These are phyloP conservation scores for Xenosphaeropsis pyriputrescens DNA, from an alignment of 2,329 filamentous ascomycete species.

Conservation along the genomic window DNA sequence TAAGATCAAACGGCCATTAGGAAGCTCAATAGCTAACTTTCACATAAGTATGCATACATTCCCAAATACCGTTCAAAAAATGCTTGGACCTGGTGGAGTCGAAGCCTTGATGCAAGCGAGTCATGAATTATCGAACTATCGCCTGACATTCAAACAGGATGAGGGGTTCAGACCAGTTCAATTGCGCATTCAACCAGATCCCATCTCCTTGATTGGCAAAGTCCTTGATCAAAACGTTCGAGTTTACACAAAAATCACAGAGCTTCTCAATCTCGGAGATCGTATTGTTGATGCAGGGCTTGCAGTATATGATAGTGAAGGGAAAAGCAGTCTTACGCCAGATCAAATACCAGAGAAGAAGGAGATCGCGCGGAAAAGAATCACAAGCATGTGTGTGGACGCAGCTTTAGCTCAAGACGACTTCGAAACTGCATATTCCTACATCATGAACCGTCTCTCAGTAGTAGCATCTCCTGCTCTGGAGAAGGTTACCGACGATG, in stretches of 20 bases:
- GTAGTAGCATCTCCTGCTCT: constrained; percentile 17
- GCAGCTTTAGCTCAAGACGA: constrained; percentile 62
- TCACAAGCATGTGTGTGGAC: constrained; percentile 70
- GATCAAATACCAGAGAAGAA: constrained; percentile 14
- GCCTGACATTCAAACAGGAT: constrained; percentile 63
- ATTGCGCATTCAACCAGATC: constrained; percentile 63
- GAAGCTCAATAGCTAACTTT: not conserved
- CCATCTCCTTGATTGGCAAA: constrained; percentile 56
- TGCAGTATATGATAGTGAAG: constrained; percentile 10
- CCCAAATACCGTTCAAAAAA: constrained; percentile 36
- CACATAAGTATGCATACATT: constrained; percentile 45
- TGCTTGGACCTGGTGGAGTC: constrained; percentile 36
- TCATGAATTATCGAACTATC: constrained; percentile 61
- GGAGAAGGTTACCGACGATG: constrained; percentile 2
- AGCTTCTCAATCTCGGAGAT: constrained; percentile 53
- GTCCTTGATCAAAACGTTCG: constrained; percentile 62
- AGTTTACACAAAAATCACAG: constrained; percentile 61
- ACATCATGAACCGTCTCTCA: constrained; percentile 56
- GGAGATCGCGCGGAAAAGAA: constrained; percentile 41
- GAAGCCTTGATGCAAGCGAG: constrained; percentile 57
- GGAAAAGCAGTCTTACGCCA: constrained; percentile 1
- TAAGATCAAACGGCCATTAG: constrained; percentile 22
- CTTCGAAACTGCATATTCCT: constrained; percentile 79
- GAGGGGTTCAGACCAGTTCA: constrained; percentile 69
- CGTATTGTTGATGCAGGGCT: constrained; percentile 51